phyloP scores from a whole-genome alignment of 768 basidiomycete species.

The Kwoniella botswanensis region DNA sequence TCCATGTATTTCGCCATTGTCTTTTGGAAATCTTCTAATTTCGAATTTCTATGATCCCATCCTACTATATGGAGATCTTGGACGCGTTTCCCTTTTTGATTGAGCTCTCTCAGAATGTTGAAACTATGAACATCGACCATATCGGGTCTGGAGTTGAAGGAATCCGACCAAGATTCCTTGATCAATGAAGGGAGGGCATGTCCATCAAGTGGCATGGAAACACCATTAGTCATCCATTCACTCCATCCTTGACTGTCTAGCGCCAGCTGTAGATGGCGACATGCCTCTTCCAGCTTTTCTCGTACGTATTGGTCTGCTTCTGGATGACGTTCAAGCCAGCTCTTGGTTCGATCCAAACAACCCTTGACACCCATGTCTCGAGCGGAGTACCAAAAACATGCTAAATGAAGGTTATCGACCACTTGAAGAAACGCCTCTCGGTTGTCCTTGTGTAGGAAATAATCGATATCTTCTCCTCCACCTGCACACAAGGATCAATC shows the following conservation, averaged over 20 bases:
- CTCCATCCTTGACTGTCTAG: slow-evolving; percentile 36
- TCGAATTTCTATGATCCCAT: slow-evolving; percentile 14
- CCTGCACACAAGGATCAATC: slow-evolving; percentile 16
- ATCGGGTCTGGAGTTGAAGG: slow-evolving; percentile 15
- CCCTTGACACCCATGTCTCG: slow-evolving; percentile 30
- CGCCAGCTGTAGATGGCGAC: slow-evolving; percentile 31
- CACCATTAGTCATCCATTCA: slow-evolving; percentile 43
- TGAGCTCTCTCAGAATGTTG: slow-evolving; percentile 25
- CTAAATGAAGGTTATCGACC: slow-evolving; percentile 47
- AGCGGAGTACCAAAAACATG: slow-evolving; percentile 51
- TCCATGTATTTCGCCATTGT: slow-evolving; percentile 1
- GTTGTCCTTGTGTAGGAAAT: slow-evolving; percentile 46
- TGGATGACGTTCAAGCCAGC: slow-evolving; percentile 17
- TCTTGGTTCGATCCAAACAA: slow-evolving; percentile 25
- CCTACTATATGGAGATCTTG: slow-evolving; percentile 27
- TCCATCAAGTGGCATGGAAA: slow-evolving; percentile 33
- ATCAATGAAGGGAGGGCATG: slow-evolving; percentile 24
- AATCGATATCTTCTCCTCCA: slow-evolving; percentile 42
- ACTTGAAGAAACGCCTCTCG: slow-evolving; percentile 33
- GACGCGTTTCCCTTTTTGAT: slow-evolving; percentile 20
- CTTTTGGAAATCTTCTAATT: slow-evolving; percentile 15
- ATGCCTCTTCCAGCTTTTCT: slow-evolving; percentile 29
- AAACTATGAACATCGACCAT: slow-evolving; percentile 34
- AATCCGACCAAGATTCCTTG: slow-evolving; percentile 40
- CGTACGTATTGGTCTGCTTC: slow-evolving; percentile 10